Evolutionary conservation across 2,329 filamentous ascomycete species (phyloP), one percentile per base, ranked within the genome.

Genomic region (Pleurostoma richardsiae): DNA sequence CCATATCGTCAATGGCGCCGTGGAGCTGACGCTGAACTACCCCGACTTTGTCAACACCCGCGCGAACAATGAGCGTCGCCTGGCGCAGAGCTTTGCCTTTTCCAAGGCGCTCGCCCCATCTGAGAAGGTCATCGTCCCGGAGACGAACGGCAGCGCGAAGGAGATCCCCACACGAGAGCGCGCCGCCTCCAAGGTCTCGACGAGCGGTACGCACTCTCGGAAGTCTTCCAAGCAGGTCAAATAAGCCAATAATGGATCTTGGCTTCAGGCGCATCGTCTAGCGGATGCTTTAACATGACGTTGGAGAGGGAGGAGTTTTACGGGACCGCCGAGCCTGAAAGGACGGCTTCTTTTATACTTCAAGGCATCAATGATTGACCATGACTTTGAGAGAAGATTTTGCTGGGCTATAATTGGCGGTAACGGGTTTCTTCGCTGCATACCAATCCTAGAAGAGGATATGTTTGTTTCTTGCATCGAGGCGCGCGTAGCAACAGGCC

Each of bases 21-120:
- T 91, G 41, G 91, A 96, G 78, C 74, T 96, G 62, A 96, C 91
- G 30, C 82, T 96, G 65, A 96, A 96, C 80, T 94, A 96, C 77
- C 91, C 91, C 50, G 90, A 96, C 73, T 95, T 96, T 64, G 90
- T 96, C 76, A 96, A 96, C 73, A 69, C 69, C 47, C 82, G 86
- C 59, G 70, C 77, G 66, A 90, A 90, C 76, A 71, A 64, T 26
- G 83, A 86, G 74, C 75, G 82, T 48, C 73, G 82, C 46, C 72
- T 86, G 44, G 72, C 76, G 42, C 74, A 77, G 60, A 59, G 58
- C 39, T 77, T 74, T 51, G 59, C 61, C 51, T 69, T 66, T 53
- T 53, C 58, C 47, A 54, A 60, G 49, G 67, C 62, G 27, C 54
- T 64, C 28, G 54, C 65, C 11, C 57, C 60, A 7, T 51, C 60